Evolutionary conservation across 176 grass and related monocot species (phyloP).

Genomic region (Oryza officinalis): DNA sequence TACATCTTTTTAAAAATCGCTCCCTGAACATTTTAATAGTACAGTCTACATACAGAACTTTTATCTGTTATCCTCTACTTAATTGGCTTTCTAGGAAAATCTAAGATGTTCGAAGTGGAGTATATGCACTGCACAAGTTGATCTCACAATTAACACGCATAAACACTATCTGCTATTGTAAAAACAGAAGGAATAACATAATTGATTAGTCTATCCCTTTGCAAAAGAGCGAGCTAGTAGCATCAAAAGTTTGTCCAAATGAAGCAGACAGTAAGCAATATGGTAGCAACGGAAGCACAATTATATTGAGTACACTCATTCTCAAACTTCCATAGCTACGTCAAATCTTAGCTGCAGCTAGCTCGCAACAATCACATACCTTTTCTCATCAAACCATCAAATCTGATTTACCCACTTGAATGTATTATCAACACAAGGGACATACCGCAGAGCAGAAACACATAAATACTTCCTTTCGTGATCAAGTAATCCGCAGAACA

Average conservation of each 20-base stretch:
- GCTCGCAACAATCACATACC: not conserved
- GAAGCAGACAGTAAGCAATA: not conserved
- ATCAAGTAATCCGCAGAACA: no score
- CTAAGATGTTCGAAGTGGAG: no score
- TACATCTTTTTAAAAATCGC: not conserved
- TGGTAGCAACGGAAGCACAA: not conserved
- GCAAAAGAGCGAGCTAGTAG: not conserved
- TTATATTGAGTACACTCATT: not conserved
- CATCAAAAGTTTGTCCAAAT: not conserved
- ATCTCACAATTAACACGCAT: not conserved
- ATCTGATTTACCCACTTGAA: not conserved
- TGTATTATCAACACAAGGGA: not conserved
- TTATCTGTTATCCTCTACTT: no score
- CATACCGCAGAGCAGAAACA: no score
- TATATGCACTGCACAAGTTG: not conserved
- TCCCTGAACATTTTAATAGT: not conserved
- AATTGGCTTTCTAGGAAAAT: no score
- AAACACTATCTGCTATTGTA: not conserved
- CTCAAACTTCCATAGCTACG: not conserved
- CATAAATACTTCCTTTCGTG: no score
- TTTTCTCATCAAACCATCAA: not conserved
- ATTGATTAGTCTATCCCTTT: not conserved
- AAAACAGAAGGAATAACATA: not conserved
- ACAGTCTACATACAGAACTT: not conserved
- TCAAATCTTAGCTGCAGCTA: not conserved